Conservation (phyloP, 331 rosid genomes). For the Malus hybrid region DNA sequence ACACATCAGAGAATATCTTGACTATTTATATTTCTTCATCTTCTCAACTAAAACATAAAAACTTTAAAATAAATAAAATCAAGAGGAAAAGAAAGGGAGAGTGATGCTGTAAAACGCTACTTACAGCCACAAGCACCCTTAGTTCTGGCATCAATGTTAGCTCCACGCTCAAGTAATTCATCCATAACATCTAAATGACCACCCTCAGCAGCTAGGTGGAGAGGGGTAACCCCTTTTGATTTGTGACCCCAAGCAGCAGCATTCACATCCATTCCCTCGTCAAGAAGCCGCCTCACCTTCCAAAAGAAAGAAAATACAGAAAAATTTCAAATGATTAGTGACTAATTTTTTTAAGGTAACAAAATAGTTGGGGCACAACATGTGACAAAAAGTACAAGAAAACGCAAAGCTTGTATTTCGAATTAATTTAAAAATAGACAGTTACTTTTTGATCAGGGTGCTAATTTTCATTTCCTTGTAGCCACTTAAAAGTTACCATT, state of each 20-base stretch:
- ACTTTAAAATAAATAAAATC: not conserved
- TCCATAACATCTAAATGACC: constrained; percentile 92
- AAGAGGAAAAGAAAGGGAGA: not conserved
- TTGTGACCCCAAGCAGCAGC: constrained; percentile 82
- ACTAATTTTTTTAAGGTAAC: not conserved
- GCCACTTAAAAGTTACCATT: not conserved
- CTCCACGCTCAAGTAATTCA: constrained; percentile 93
- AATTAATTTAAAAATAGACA: no score
- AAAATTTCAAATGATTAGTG: not conserved
- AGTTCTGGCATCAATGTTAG: constrained; percentile 92
- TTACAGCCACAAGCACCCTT: constrained; percentile 96
- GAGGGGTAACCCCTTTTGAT: constrained; percentile 88
- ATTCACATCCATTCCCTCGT: constrained; percentile 88
- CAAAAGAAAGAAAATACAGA: not conserved
- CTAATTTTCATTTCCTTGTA: not conserved
- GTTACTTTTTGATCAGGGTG: not conserved
- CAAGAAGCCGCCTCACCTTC: constrained; percentile 83
- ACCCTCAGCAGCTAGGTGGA: constrained; percentile 98
- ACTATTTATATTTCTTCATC: not conserved
- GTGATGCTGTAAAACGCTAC: constrained; percentile 8
- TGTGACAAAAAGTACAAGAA: not conserved
- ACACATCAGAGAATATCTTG: not conserved
- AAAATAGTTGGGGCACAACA: not conserved
- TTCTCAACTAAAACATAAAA: not conserved
- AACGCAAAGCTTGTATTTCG: not conserved